These are phyloP conservation scores for Trichoderma simmonsii DNA, from an alignment of 2,329 filamentous ascomycete genomes.

Conservation along the genomic window DNA sequence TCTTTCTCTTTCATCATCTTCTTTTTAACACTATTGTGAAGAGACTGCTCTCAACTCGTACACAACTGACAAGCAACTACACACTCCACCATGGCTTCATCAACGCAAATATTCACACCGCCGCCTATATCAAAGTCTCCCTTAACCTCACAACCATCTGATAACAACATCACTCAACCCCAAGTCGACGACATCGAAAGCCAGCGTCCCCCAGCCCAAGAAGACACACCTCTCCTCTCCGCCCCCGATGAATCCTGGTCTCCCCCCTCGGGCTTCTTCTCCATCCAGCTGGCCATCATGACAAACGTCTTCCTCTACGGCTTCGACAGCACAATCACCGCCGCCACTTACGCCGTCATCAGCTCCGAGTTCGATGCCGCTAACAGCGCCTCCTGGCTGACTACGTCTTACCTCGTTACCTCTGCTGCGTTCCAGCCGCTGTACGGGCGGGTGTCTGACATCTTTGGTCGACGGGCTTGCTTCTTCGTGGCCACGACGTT, in stretches of 20 bases:
- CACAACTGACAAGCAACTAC: neutral
- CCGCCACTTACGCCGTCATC: constrained; percentile 69
- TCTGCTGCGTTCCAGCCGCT: constrained; percentile 70
- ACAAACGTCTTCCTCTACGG: constrained; percentile 61
- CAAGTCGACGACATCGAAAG: neutral
- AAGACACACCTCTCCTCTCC: constrained; percentile 23
- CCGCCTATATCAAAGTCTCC: neutral
- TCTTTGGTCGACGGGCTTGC: constrained; percentile 60
- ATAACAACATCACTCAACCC: neutral
- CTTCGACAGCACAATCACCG: constrained; percentile 72
- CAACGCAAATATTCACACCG: neutral
- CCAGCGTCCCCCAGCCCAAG: neutral
- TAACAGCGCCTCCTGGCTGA: constrained; percentile 72
- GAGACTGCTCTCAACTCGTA: neutral
- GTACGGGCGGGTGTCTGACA: constrained; percentile 68
- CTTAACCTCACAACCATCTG: neutral
- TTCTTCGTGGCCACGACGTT: constrained; percentile 63
- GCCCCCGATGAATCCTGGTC: constrained; percentile 38
- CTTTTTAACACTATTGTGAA: neutral
- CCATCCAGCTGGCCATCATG: constrained; percentile 58
- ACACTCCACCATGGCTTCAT: neutral
- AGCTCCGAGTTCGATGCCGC: constrained; percentile 71
- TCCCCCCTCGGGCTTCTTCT: constrained; percentile 51
- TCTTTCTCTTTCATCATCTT: neutral
- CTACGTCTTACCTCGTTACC: constrained; percentile 69